A percentile compares a stretch with the other conserved stretches of the same genome.
These are phyloP conservation scores for Alternaria ventricosa DNA, from an alignment of 2,329 filamentous ascomycete genomes.

Conservation along the genomic window DNA sequence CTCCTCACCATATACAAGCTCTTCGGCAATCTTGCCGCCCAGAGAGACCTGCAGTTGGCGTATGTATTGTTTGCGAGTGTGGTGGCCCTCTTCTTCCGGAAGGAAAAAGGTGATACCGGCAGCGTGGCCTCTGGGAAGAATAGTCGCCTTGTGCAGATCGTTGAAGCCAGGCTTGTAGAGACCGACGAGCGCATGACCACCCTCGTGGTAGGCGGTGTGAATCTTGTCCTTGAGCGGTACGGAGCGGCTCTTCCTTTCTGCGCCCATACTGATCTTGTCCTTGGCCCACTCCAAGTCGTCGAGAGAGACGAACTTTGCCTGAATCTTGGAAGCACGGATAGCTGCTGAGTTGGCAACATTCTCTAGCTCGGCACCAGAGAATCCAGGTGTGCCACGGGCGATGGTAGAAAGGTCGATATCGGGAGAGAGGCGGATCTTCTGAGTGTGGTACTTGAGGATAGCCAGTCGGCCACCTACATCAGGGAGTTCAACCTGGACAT, in stretches of 20 bases:
- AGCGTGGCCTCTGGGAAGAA: conserved; percentile 86
- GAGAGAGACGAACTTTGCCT: conserved; percentile 75
- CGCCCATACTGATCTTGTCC: conserved; percentile 97
- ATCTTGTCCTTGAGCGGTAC: conserved; percentile 94
- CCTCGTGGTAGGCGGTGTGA: conserved; percentile 95
- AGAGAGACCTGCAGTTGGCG: conserved; percentile 80
- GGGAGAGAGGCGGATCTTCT: conserved; percentile 80
- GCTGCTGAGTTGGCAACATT: conserved; percentile 97
- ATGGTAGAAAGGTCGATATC: conserved; percentile 85
- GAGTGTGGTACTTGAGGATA: conserved; percentile 92
- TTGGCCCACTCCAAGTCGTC: conserved; percentile 95
- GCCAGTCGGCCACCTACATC: conserved; percentile 92
- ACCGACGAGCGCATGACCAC: conserved; percentile 89
- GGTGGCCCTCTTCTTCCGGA: conserved; percentile 84
- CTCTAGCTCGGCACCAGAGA: conserved; percentile 94
- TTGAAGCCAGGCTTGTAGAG: conserved; percentile 78
- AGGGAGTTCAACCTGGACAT: conserved; percentile 85
- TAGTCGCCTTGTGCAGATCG: conserved; percentile 95
- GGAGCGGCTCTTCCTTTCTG: conserved; percentile 86
- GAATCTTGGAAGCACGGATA: conserved; percentile 89
- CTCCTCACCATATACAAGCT: conserved; percentile 89
- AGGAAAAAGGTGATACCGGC: conserved; percentile 88
- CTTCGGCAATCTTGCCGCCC: conserved; percentile 88
- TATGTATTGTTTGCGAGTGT: conserved; percentile 83
- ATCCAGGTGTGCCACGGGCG: conserved; percentile 85